phyloP scores from a whole-genome alignment of 208 protist genomes.

The Trypanosoma vivax region DNA sequence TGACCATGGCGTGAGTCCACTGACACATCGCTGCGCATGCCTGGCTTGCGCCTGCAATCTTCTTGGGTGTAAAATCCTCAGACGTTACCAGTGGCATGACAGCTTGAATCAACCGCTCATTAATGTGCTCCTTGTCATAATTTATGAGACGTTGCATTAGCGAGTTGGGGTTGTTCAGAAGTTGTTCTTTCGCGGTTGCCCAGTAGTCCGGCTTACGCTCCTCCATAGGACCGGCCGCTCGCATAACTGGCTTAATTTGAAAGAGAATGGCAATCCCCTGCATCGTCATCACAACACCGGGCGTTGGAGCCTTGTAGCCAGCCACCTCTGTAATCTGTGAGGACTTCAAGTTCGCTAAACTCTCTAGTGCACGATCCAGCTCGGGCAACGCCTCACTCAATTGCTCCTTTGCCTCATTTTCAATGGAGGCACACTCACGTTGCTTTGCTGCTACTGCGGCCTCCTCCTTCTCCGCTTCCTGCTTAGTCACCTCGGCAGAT shows the following conservation, averaged over 20 bases:
- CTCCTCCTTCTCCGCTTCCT: constrained; percentile 89
- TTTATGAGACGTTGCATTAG: constrained; percentile 92
- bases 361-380: constrained; percentile 93
- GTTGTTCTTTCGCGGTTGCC: constrained; percentile 89
- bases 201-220: constrained; percentile 96
- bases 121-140: constrained; percentile 96
- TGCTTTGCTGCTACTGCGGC: constrained; percentile 90
- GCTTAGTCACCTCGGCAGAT: constrained; percentile 90
- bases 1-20: constrained; percentile 98
- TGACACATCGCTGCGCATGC: constrained; percentile 97
- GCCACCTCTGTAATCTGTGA: constrained; percentile 96
- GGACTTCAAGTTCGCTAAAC: constrained; percentile 94
- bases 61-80: constrained; percentile 93
- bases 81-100: constrained; percentile 91
- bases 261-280: constrained; percentile 97
- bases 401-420: constrained; percentile 92
- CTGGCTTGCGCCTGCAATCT: constrained; percentile 92
- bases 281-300: constrained; percentile 96
- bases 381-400: constrained; percentile 95
- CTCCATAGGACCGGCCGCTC: constrained; percentile 91
- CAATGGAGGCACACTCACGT: constrained; percentile 90
- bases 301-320: constrained; percentile 93
- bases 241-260: constrained; percentile 94
- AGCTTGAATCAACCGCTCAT: constrained; percentile 91
- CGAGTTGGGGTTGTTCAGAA: constrained; percentile 87